These are phyloP conservation scores for Puccinia horiana DNA, from an alignment of 1,284 basidiomycete species.

Conservation along the genomic window DNA sequence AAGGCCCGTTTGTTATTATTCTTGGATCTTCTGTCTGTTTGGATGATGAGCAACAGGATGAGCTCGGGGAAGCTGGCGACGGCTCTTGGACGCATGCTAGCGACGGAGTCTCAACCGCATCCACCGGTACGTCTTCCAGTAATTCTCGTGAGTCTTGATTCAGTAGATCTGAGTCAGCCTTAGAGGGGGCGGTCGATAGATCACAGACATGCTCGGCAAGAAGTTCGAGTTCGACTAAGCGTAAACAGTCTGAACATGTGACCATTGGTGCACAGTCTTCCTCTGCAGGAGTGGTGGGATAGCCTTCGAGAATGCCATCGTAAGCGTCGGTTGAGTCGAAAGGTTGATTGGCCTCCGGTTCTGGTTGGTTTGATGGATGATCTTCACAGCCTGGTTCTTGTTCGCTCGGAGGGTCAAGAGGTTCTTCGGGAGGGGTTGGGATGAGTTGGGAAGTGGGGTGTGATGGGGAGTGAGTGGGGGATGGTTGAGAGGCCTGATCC, in stretches of 20 bases:
- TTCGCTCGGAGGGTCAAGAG: background rate
- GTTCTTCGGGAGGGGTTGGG: background rate
- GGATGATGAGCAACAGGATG: conserved; percentile 5
- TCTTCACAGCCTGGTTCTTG: background rate
- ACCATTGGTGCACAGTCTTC: conserved; percentile 36
- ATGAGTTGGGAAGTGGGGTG: background rate
- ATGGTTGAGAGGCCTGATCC: background rate
- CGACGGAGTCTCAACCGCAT: conserved; percentile 5
- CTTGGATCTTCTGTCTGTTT: conserved; percentile 2
- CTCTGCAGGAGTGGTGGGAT: conserved; percentile 26
- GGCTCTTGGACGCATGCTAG: background rate
- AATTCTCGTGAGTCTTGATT: too few relatives aligned
- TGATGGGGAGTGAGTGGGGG: background rate
- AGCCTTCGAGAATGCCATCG: conserved; percentile 40
- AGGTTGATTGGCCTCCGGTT: background rate
- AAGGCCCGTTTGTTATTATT: background rate
- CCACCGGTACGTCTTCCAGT: conserved; percentile 11
- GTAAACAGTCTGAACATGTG: conserved; percentile 26
- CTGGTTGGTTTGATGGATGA: background rate
- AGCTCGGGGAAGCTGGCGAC: background rate
- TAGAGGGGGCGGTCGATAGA: background rate
- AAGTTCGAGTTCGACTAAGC: conserved; percentile 5
- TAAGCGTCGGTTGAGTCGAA: conserved; percentile 29
- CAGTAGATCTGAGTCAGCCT: background rate
- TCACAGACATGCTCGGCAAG: conserved; percentile 26